Evolutionary conservation across 2,329 filamentous ascomycete genomes (phyloP), one percentile per base, ranked within the genome.

Genomic region (Colletotrichum scovillei): DNA sequence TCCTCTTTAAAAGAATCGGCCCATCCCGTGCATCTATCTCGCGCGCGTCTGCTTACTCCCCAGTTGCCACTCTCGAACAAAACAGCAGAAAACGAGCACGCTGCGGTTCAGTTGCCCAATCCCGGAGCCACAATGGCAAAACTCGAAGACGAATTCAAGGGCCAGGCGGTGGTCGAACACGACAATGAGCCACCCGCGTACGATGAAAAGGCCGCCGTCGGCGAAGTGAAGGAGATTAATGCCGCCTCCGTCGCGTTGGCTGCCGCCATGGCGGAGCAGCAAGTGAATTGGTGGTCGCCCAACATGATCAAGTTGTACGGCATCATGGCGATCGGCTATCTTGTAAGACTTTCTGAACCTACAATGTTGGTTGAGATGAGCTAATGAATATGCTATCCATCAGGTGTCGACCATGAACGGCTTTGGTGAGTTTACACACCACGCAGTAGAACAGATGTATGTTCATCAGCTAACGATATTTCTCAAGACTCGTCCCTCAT

Each of bases 401-500:
- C 19, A 49, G 42, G 42, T 79, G 24, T 79, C 78, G 1, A 80
- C 79, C 1, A 79, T 80, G 78, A 79, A 80, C 73, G 79, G 79
- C 1, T 80, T 77, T 32, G 78, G 78, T 79, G 69, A 24, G 76
- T 74, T 24, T 4, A 0, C 53, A 7, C 5, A 9, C 16, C 2
- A 12, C 2, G 9, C 0, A 6, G 24, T 19, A 3, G 1, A 14
- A n/a, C 19, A 6, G 5, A n/a, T 22, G 7, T 22, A 5, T 2
- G 4, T 12, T 9, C 3, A 6, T 5, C 38, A n/a, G 19, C 67
- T 57, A 28, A 66, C 19, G 9, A 5, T 22, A 49, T 7, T 49
- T 4, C n/a, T 5, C 12, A 46, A 78, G 89, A 91, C 78, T 88
- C 88, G 49, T 77, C 76, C 46, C 71, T 78, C 46, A 77, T 78